A percentile compares a stretch with the other conserved stretches of the same genome.
These are phyloP conservation scores for Dichomitus squalens DNA, from an alignment of 1,284 basidiomycete species.

Conservation along the genomic window DNA sequence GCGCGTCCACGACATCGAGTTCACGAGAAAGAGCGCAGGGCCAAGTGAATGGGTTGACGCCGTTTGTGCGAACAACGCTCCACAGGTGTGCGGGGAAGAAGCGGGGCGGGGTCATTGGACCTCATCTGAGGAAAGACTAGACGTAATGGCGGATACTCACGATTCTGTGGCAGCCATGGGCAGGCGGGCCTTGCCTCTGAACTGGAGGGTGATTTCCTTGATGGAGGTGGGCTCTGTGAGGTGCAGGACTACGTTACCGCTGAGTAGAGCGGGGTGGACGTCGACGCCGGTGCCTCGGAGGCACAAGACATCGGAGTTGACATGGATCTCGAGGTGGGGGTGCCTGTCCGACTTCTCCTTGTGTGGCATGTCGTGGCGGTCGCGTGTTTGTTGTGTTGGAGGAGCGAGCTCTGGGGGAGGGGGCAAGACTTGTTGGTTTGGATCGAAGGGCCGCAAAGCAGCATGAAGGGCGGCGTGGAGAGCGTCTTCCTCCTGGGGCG, in stretches of 20 bases:
- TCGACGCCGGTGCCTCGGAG: conserved; percentile 84
- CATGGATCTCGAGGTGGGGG: conserved; percentile 70
- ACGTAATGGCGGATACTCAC: conserved; percentile 47
- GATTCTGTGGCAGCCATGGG: conserved; percentile 63
- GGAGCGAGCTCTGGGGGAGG: conserved; percentile 33
- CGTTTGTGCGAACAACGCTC: conserved; percentile 2
- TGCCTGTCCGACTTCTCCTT: conserved; percentile 45
- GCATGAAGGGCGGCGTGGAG: conserved; percentile 37
- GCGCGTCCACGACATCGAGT: background rate
- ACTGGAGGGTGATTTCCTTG: conserved; percentile 83
- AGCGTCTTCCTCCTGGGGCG: conserved; percentile 33
- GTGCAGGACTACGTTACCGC: conserved; percentile 78
- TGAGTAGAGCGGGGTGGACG: conserved; percentile 76
- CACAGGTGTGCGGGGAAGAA: conserved; percentile 6
- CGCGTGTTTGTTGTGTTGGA: conserved; percentile 34
- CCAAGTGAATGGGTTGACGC: conserved; percentile 9
- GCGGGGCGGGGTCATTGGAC: conserved; percentile 16
- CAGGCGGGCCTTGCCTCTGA: conserved; percentile 81
- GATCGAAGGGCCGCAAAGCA: conserved; percentile 31
- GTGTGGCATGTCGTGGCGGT: conserved; percentile 41
- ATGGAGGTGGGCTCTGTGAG: conserved; percentile 82
- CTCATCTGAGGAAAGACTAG: background rate
- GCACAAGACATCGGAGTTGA: conserved; percentile 69
- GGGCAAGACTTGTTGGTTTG: conserved; percentile 25
- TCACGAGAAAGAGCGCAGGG: conserved; percentile 1